These are phyloP conservation scores for Glonium stellatum DNA, from an alignment of 495 filamentous ascomycete species.

Conservation along the genomic window DNA sequence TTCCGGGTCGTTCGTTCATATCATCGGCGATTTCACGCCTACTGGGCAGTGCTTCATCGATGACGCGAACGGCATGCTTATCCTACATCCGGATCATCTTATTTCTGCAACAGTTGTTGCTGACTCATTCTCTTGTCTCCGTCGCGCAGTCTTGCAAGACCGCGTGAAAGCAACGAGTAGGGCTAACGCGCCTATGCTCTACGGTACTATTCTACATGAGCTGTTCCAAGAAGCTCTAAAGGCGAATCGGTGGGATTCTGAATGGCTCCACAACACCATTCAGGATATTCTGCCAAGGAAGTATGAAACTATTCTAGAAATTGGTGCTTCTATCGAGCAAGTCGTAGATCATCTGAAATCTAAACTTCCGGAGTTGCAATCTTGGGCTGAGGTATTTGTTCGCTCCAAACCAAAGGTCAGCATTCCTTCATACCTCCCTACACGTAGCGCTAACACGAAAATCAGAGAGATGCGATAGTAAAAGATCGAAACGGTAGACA, in stretches of 20 bases:
- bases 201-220: conserved; percentile 87
- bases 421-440: background rate
- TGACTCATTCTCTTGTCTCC: conserved; percentile 82
- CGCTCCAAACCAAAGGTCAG: conserved; percentile 61
- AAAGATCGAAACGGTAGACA: conserved; percentile 67
- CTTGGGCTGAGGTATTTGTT: conserved; percentile 80
- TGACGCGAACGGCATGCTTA: conserved; percentile 74
- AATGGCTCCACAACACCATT: conserved; percentile 57
- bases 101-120: conserved; percentile 89
- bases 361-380: conserved; percentile 67
- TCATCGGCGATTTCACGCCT: conserved; percentile 70
- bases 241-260: conserved; percentile 70
- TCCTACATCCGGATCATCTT: conserved; percentile 91
- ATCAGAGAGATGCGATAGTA: conserved; percentile 61
- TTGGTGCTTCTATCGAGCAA: conserved; percentile 63
- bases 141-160: conserved; percentile 87
- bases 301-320: conserved; percentile 77
- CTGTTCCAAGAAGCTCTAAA: conserved; percentile 86
- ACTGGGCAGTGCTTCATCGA: conserved; percentile 64
- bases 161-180: conserved; percentile 81
- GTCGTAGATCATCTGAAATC: conserved; percentile 70
- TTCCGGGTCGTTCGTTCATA: conserved; percentile 68
- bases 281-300: conserved; percentile 59
- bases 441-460: background rate
- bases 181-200: conserved; percentile 68